Evolutionary conservation across 176 grass and related monocot species (phyloP), one percentile per base, ranked within the genome.

Genomic region (Cenchrus purpureus): DNA sequence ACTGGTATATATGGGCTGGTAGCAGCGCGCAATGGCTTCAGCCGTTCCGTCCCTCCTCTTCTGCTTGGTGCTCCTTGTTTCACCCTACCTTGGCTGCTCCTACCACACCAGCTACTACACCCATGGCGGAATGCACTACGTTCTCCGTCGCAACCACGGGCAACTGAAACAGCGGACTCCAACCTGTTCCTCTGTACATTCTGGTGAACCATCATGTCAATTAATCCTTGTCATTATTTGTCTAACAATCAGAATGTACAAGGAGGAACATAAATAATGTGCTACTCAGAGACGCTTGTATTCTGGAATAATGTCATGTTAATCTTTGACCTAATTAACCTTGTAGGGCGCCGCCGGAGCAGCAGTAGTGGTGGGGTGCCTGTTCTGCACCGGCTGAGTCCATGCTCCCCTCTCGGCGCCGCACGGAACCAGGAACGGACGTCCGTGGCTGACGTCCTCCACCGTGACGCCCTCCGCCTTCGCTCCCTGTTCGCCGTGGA

Each of bases 381-480:
- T 6, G 29, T 86, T 0, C 14, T 86, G 45, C 84, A 79, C 68
- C 17, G 76, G 31, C 14, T 42, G 45, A 63, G 58, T 8, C 46
- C 84, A 32, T 86, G 84, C 65, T 78, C 84, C 46, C 53, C 51
- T 61, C 28, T 40, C 17, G 51, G 50, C 6, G 67, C 13, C n/a
- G 28, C 12, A 17, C 28, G 32, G 45, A 71, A 2, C 55, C 54
- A 42, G 7, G 56, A 60, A n/a, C 4, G 12, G 8, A 19, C 65
- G 10, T 53, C 76, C 19, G 66, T 28, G 8, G 76, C 46, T 31
- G 76, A 79, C 84, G n/a, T 84, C 49, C 62, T 84, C 50, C 82
- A 2, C 32, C 58, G 71, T 7, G 82, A 84, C 82, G 56, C 76
- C 13, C 19, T 63, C 12, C 56, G 76, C 17, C 34, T 86, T 20